phyloP scores from a whole-genome alignment of 192 early-diverging fungal species.

The Coemansia sp. region DNA sequence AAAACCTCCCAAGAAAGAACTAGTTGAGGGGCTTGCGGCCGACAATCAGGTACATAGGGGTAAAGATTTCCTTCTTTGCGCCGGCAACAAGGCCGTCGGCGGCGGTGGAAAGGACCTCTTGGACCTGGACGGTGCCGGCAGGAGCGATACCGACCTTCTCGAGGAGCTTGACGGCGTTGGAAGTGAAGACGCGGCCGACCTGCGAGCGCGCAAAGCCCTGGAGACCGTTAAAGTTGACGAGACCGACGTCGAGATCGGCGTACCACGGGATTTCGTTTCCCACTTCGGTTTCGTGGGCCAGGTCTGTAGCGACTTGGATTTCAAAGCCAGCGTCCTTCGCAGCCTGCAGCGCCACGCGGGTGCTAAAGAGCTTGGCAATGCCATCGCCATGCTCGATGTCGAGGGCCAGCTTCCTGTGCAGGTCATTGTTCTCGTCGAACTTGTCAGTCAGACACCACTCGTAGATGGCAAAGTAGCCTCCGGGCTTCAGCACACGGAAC shows the following conservation, averaged over 20 bases:
- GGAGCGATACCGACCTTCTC: slow-evolving; percentile 85
- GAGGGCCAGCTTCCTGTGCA: slow-evolving; percentile 72
- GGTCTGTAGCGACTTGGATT: slow-evolving; percentile 64
- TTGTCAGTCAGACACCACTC: slow-evolving; percentile 94
- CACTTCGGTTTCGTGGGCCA: slow-evolving; percentile 58
- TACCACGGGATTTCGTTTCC: slow-evolving; percentile 82
- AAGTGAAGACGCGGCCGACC: slow-evolving; percentile 70
- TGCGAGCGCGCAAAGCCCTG: slow-evolving; percentile 57
- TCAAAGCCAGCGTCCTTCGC: slow-evolving; percentile 87
- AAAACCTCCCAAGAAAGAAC: not conserved
- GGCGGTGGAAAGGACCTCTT: slow-evolving; percentile 75
- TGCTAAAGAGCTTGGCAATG: slow-evolving; percentile 81
- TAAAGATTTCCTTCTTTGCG: slow-evolving; percentile 79
- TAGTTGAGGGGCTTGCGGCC: slow-evolving; percentile 66
- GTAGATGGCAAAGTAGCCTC: slow-evolving; percentile 87
- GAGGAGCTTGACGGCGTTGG: slow-evolving; percentile 70
- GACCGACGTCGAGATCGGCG: slow-evolving; percentile 62
- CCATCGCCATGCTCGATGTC: slow-evolving; percentile 92
- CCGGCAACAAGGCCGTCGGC: slow-evolving; percentile 81
- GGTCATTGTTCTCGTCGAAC: slow-evolving; percentile 73
- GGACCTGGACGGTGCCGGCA: slow-evolving; percentile 80
- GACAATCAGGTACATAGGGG: slow-evolving; percentile 92
- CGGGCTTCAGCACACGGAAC: slow-evolving; percentile 91
- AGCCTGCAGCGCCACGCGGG: slow-evolving; percentile 70
- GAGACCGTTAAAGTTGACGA: slow-evolving; percentile 42